Base-by-base conservation (phyloP, 352 stramenopile species). In the Plasmopara viticola region DNA sequence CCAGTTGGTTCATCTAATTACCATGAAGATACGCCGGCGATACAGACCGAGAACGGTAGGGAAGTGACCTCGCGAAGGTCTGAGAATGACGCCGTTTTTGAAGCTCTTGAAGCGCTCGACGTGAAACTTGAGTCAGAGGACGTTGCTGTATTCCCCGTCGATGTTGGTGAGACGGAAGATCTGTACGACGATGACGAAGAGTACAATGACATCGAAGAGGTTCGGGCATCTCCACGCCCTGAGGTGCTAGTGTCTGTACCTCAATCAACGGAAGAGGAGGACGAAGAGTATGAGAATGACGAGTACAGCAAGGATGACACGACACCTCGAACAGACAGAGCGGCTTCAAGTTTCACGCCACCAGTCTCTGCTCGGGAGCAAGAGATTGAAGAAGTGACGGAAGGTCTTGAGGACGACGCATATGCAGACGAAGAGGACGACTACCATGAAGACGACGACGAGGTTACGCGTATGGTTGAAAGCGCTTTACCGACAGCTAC, bases 231-330 rank as follows among this genome's bases (percentile, higher is more conserved):
- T 2, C 28, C 30, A 6, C 44, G 4, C 10, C 18, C 48, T 13
- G 43, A 62, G 31, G 15, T 30, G 6, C 46, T 34, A 20, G 6
- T 15, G 4, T 15, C 8, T 6, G 31, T 29, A 20, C 31, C 30
- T 50, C 39, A 46, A 40, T 28, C 56, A 25, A 49, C 53, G 15
- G 58, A 79, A 38, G 57, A 64, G 25, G 71, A 70, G 0, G 79
- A 81, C 38, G 77, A 86, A 39, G 75, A 70, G 0, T 81, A 81
- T 34, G 77, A 86, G 35, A 72, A 72, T 17, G 67, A 72, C 2
- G 70, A 77, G 9, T 59, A 78, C 8, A 48, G 39, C 13, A 49
- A 62, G 20, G 46, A 58, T 25, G 49, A 53, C 25, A 50, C 44
- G n/a, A 34, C 57, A 47, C 35, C 54, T 9, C 37, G 33, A 42